A percentile compares a stretch with the other conserved stretches of the same genome.
phyloP scores from a whole-genome alignment of 2,329 filamentous ascomycete genomes.

The Emergomyces orientalis region DNA sequence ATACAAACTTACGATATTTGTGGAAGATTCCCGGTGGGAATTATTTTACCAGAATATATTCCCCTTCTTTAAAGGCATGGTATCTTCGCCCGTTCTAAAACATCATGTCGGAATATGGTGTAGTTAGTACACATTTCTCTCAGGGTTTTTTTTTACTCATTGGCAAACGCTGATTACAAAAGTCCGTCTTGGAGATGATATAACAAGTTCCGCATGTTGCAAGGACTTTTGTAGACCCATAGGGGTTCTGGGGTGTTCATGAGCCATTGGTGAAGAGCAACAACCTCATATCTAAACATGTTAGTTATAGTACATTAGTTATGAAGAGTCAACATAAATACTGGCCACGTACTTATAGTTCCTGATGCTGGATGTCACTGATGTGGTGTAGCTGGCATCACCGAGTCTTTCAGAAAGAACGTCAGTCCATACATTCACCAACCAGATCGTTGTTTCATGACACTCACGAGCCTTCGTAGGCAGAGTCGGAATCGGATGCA shows the following conservation, averaged over 20 bases:
- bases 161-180: not conserved
- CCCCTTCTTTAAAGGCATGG: conserved; percentile 5
- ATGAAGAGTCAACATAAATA: not conserved
- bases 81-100: conserved; percentile 5
- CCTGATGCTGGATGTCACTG: conserved; percentile 4
- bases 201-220: not conserved
- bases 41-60: conserved; percentile 3
- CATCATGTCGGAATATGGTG: not conserved
- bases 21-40: not conserved
- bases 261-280: not conserved
- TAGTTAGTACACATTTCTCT: not conserved
- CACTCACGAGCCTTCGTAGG: conserved; percentile 5
- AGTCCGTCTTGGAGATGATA: not conserved
- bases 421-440: not conserved
- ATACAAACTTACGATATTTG: not conserved
- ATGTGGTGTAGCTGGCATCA: conserved; percentile 5
- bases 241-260: not conserved
- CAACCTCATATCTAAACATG: conserved; percentile 3
- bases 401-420: not conserved
- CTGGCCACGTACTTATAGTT: conserved; percentile 3
- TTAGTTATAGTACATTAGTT: not conserved
- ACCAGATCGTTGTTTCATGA: not conserved
- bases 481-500: not conserved
- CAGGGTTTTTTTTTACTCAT: not conserved
- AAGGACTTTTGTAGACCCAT: not conserved